Base-by-base conservation (phyloP, 208 protist species). In the Wallacemonas sp. region DNA sequence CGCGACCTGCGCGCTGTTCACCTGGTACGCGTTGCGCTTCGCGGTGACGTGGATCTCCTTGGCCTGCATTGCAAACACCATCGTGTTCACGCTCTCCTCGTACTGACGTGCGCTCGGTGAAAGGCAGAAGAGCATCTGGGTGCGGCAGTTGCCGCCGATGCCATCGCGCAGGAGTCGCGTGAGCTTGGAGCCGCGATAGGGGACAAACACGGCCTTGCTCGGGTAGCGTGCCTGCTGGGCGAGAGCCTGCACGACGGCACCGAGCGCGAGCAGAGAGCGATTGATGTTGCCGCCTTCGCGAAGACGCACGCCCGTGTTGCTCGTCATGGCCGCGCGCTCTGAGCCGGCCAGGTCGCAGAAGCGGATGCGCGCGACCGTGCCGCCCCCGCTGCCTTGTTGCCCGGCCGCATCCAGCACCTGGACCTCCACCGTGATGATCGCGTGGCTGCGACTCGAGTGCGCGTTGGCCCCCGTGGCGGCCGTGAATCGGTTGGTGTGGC, bases 261-360 rank as follows among this genome's bases (percentile, higher is more conserved):
- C 91, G 32, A 98, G 86, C 0, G 94, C 94, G 10, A 98, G 80
- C 46, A 98, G 77, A 4, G 96, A 98, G 28, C 86, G 75, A 63
- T 98, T 98, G 68, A 98, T 98, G 69, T 94, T 97, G 57, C 91
- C 94, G 44, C 96, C 96, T 70, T 98, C 96, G 5, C 81, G 76
- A 32, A 98, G 73, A 2, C 94, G 81, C 26, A 88, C 32, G 1
- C 94, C 96, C 8, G 63, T 79, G 64, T 93, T 96, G 49, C 71
- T 89, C 20, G 89, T 95, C 36, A 81, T 59, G 23, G 92, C 82
- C 0, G 94, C 94, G 3, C 92, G 67, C 76, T 98, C 94, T 23
- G 87, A 96, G 8, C 94, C 94, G 1, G 94, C 94, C 2, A 97
- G 72, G 71, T 97, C 92, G 32, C 80, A 86, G 46, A 97, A 91